phyloP scores from a whole-genome alignment of 2,329 filamentous ascomycete species.

The Penicillium sp. region DNA sequence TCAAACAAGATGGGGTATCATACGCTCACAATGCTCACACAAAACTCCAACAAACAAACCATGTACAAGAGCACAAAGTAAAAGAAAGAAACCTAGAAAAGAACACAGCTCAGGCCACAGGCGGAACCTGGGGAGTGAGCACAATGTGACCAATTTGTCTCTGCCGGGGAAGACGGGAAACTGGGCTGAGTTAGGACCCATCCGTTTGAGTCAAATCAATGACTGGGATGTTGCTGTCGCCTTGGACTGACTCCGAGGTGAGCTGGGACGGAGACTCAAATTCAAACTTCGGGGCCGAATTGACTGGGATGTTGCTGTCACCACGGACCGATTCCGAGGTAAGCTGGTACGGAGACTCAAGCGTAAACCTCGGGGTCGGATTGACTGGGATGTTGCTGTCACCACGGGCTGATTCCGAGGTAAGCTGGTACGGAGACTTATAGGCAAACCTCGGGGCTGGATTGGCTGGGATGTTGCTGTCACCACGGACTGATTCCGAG shows the following conservation, averaged over 20 bases:
- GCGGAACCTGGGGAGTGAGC: too few relatives aligned
- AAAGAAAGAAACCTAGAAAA: not conserved
- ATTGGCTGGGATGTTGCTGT: too few relatives aligned
- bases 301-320: not conserved
- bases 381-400: too few relatives aligned
- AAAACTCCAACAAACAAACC: not conserved
- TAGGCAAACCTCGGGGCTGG: too few relatives aligned
- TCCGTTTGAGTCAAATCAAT: not conserved
- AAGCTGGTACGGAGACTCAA: too few relatives aligned
- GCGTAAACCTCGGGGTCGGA: too few relatives aligned
- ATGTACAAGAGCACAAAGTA: too few relatives aligned
- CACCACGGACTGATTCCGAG: not conserved
- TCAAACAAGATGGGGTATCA: slow-evolving; percentile 6
- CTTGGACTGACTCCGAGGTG: not conserved
- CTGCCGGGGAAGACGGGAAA: not conserved
- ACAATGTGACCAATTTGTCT: not conserved
- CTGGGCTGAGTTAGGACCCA: not conserved
- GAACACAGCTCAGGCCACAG: too few relatives aligned
- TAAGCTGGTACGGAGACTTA: too few relatives aligned
- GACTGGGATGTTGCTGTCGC: not conserved
- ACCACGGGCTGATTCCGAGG: not conserved
- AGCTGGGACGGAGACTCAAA: too few relatives aligned
- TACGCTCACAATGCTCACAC: not conserved
- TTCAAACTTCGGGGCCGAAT: too few relatives aligned
- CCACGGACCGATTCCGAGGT: not conserved